Evolutionary conservation across 1,284 basidiomycete genomes (phyloP).

Genomic region (Malassezia sp.): DNA sequence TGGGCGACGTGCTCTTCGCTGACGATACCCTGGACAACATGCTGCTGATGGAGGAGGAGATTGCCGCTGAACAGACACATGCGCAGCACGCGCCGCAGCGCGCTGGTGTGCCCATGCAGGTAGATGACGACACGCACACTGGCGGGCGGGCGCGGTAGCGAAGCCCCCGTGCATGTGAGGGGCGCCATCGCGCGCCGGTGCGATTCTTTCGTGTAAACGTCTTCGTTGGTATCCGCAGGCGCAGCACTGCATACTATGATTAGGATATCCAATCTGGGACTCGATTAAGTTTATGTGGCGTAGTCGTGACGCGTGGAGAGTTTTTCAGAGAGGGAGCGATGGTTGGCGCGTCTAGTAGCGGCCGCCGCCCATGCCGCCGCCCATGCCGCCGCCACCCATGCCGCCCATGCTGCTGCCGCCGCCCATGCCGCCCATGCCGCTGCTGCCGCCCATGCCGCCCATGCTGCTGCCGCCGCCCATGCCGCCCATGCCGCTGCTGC

Average conservation of each 20-base stretch:
- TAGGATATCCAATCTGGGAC: neutral
- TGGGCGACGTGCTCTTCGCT: slow-evolving; percentile 3
- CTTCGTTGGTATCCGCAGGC: too few species aligned
- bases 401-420: too few species aligned
- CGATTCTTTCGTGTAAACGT: too few species aligned
- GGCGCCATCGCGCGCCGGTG: too few species aligned
- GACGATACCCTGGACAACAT: slow-evolving; percentile 14
- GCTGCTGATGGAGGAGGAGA: slow-evolving; percentile 19
- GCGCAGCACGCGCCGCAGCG: too few species aligned
- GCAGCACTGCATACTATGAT: neutral
- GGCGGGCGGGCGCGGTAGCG: too few species aligned
- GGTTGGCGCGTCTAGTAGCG: too few species aligned
- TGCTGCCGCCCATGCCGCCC: neutral
- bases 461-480: neutral
- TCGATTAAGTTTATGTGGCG: too few species aligned
- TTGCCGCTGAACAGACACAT: slow-evolving; percentile 6
- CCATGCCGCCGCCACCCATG: slow-evolving; percentile 5
- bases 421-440: neutral
- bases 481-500: too few species aligned
- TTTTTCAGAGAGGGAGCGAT: neutral
- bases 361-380: slow-evolving; percentile 5
- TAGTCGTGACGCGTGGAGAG: neutral
- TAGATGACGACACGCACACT: too few species aligned
- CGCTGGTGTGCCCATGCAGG: too few species aligned
- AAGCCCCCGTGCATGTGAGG: too few species aligned